Evolutionary conservation across 768 basidiomycete genomes (phyloP).

Genomic region (Termitomyces sp.): DNA sequence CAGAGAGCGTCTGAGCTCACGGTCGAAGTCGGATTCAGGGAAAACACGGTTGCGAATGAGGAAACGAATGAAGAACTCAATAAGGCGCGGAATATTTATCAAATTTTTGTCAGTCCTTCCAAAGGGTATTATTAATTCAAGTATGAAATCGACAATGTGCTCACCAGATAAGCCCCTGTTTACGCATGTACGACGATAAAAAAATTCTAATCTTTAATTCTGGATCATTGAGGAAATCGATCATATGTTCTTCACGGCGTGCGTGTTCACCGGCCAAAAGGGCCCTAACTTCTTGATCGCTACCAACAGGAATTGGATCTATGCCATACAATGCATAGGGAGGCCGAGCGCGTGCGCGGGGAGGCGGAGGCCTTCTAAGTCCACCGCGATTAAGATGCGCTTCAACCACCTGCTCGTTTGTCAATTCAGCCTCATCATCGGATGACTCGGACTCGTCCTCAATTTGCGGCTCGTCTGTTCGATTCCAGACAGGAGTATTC

Average conservation of each 20-base stretch:
- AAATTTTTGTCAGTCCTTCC: constrained; percentile 43
- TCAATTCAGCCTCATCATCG: constrained; percentile 21
- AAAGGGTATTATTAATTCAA: neutral
- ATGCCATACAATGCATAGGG: constrained; percentile 33
- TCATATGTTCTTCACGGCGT: constrained; percentile 36
- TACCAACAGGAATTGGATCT: constrained; percentile 24
- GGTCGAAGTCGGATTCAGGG: constrained; percentile 39
- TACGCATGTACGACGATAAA: constrained; percentile 62
- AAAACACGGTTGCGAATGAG: constrained; percentile 52
- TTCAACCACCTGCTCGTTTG: constrained; percentile 17
- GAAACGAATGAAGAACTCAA: constrained; percentile 57
- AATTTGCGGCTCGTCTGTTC: constrained; percentile 25
- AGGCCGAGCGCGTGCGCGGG: constrained; percentile 25
- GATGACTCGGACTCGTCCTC: constrained; percentile 23
- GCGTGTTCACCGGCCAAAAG: constrained; percentile 31
- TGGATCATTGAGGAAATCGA: constrained; percentile 57
- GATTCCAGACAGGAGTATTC: constrained; percentile 37
- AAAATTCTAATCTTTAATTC: constrained; percentile 55
- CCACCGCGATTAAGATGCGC: constrained; percentile 1
- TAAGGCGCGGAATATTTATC: constrained; percentile 42
- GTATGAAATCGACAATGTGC: constrained; percentile 9
- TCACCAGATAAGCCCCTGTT: constrained; percentile 69
- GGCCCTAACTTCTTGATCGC: constrained; percentile 30
- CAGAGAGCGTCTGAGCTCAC: constrained; percentile 40
- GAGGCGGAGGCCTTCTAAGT: constrained; percentile 14